Conservation (phyloP, 306 rosid genomes). For the Trichosanthes truncata region DNA sequence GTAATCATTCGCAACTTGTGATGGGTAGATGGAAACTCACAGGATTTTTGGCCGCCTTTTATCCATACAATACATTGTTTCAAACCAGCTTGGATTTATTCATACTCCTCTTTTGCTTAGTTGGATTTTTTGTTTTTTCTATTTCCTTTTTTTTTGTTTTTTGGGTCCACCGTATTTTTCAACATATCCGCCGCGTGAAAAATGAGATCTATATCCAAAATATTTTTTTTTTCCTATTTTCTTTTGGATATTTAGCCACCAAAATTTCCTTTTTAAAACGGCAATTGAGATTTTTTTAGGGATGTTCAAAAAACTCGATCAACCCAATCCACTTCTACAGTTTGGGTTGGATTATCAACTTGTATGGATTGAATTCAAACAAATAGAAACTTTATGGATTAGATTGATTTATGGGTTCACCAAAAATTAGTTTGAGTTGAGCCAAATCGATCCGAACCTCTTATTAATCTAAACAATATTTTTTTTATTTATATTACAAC, state of each 20-base stretch:
- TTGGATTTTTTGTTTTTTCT: background rate
- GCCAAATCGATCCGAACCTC: no score
- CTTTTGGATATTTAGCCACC: background rate
- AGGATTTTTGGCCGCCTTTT: conserved; percentile 1
- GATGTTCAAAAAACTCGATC: no score
- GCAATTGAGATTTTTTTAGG: background rate
- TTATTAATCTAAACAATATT: no score
- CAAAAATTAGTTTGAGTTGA: no score
- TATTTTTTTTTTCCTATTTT: background rate
- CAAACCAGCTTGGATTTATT: background rate
- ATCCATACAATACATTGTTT: background rate
- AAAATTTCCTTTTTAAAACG: background rate
- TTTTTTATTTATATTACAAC: no score
- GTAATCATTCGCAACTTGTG: conserved; percentile 7
- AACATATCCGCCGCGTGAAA: background rate
- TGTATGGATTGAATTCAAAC: no score
- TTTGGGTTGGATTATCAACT: no score
- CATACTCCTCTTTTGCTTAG: background rate
- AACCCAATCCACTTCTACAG: no score
- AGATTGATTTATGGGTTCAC: no score
- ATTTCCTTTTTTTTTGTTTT: background rate
- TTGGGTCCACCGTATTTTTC: background rate
- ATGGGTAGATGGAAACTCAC: conserved; percentile 4
- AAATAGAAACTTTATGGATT: no score
- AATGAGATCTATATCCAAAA: background rate